Evolutionary conservation across 2,329 filamentous ascomycete species (phyloP), one percentile per base, ranked within the genome.

Genomic region (Elsinoe batatas): DNA sequence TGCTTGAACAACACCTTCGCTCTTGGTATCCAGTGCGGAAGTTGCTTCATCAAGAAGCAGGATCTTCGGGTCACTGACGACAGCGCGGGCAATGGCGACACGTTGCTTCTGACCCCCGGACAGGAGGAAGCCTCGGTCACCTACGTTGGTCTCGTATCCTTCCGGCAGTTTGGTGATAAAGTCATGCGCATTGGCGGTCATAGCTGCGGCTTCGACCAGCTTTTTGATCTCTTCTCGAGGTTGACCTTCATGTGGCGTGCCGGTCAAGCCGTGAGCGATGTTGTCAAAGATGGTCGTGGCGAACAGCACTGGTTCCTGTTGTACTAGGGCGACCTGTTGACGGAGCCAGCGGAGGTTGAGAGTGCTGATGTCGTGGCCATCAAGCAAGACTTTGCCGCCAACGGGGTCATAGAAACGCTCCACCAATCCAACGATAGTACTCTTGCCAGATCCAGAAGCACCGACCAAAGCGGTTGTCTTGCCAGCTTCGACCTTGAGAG

Each of bases 51-150:
- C 93, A 4, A 98, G 83, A 0, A 98, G 79, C 1, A 98, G 77
- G 64, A 98, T 84, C 73, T 91, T 94, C 0, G 91, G 91, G 63
- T 96, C 87, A 15, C 87, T 91, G 30, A 96, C 88, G 56, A 96
- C 81, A 37, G 91, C 91, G 65, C 90, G 80, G 6, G 91, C 90
- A 69, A 97, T 96, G 11, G 91, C 91, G 65, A 97, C 94, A 63
- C 93, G 88, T 71, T 97, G 93, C 70, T 96, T 95, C 71, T 98
- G 93, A 35, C 93, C 93, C 68, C 93, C 93, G 56, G 88, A 95
- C 7, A 98, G 78, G 53, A 96, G 74, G 67, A 95, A 95, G 8
- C 93, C 93, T 60, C 91, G 85, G 70, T 97, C 90, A 56, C 93
- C 93, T n/a, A 97, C 91, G 61, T 94, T 84, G 0, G 93, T 97